Percentiles rank a stretch among this genome's conserved stretches.
These are phyloP conservation scores for Pestalotiopsis sp. DNA, from an alignment of 2,329 filamentous ascomycete genomes.

Conservation along the genomic window DNA sequence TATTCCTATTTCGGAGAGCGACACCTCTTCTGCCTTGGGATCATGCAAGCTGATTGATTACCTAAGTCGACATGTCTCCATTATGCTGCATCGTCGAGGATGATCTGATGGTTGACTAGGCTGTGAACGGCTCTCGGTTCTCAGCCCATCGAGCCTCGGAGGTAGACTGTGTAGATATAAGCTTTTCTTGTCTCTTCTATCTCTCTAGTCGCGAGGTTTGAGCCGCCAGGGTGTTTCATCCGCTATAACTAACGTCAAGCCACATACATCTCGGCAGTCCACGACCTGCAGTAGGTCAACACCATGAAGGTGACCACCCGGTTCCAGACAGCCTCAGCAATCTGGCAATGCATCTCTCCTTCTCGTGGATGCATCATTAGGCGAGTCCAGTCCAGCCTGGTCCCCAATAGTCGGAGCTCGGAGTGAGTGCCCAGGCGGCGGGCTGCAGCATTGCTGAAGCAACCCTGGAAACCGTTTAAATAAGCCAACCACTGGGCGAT, in stretches of 20 bases:
- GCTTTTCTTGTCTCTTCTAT: neutral
- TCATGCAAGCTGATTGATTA: neutral
- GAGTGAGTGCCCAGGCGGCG: neutral
- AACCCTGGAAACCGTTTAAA: neutral
- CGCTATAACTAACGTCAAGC: too few relatives aligned
- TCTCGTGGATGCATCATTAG: neutral
- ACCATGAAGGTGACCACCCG: too few relatives aligned
- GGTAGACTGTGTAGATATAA: neutral
- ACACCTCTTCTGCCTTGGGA: neutral
- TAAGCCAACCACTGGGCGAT: neutral
- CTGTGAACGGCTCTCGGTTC: neutral
- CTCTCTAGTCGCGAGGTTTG: neutral
- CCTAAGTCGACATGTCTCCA: neutral
- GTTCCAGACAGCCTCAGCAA: too few relatives aligned
- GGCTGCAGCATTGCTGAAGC: neutral
- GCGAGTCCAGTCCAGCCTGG: neutral
- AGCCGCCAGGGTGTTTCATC: too few relatives aligned
- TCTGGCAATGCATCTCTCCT: neutral
- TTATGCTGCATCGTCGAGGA: neutral
- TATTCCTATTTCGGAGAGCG: neutral
- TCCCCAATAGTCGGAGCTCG: neutral
- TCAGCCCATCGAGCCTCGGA: neutral
- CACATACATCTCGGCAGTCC: too few relatives aligned
- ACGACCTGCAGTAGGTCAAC: too few relatives aligned
- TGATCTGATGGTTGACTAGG: neutral